These are phyloP conservation scores for Elaeagnus macrophylla DNA, from an alignment of 306 rosid genomes.

Conservation along the genomic window DNA sequence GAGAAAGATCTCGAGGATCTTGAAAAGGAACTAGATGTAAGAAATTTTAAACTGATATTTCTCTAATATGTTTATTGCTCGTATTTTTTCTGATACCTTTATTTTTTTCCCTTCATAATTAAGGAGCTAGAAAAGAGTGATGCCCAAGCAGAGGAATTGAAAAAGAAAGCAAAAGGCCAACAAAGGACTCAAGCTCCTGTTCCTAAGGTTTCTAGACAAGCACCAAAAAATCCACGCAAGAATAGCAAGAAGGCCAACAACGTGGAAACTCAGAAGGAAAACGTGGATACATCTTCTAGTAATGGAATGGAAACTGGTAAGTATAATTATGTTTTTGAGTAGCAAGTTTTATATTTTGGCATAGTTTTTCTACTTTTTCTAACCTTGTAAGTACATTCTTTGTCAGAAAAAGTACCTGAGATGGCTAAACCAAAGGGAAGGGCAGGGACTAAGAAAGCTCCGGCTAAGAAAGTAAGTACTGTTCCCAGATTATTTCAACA, in stretches of 20 bases:
- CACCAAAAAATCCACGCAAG: constrained; percentile 61
- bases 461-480: constrained; percentile 41
- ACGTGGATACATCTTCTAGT: constrained; percentile 19
- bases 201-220: constrained; percentile 28
- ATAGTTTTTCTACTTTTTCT: not conserved
- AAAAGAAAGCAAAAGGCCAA: constrained; percentile 38
- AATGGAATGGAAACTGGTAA: constrained; percentile 65
- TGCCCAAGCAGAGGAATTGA: constrained; percentile 44
- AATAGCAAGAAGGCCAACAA: constrained; percentile 45
- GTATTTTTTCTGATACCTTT: not conserved
- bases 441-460: constrained; percentile 43
- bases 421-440: constrained; percentile 47
- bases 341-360: not conserved
- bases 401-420: constrained; percentile 43
- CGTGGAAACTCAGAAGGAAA: constrained; percentile 41
- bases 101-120: constrained; percentile 5
- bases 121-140: constrained; percentile 69
- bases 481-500: not conserved
- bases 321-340: constrained; percentile 9
- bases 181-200: constrained; percentile 20
- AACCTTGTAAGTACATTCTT: constrained; percentile 1
- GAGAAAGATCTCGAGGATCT: constrained; percentile 63
- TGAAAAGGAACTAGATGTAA: constrained; percentile 63
- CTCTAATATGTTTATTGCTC: not conserved
- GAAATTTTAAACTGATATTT: not conserved